Conservation (phyloP, 345 rosid species). For the Angophora floribunda region DNA sequence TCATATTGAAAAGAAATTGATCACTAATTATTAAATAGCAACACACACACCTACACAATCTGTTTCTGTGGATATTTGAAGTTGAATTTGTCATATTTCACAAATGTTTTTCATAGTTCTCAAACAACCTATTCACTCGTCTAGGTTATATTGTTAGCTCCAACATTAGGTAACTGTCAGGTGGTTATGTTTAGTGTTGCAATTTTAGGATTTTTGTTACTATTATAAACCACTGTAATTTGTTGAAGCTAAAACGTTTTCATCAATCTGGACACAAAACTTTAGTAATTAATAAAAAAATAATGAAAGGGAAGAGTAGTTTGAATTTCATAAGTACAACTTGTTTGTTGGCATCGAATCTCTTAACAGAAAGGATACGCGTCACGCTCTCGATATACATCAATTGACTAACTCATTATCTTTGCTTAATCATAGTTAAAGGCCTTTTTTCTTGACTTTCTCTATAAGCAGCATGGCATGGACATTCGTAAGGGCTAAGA, state of each 20-base stretch:
- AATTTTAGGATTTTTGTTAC: background rate
- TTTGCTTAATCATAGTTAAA: background rate
- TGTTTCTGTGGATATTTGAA: too few species aligned
- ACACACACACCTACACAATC: too few species aligned
- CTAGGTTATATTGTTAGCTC: too few species aligned
- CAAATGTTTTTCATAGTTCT: too few species aligned
- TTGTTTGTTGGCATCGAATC: background rate
- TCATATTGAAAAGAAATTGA: background rate
- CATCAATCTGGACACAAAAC: background rate
- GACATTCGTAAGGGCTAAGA: background rate
- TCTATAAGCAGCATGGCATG: background rate
- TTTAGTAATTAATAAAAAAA: background rate
- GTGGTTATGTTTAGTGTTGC: background rate
- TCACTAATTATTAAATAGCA: too few species aligned
- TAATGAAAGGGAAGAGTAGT: background rate
- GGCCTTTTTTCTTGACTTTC: background rate
- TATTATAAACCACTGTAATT: background rate
- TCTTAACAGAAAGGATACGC: background rate
- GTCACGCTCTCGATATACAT: background rate
- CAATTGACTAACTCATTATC: background rate
- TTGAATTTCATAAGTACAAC: background rate
- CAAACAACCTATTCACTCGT: too few species aligned
- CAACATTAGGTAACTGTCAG: background rate
- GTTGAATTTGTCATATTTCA: too few species aligned
- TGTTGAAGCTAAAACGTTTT: background rate